These are phyloP conservation scores for Zygotorulaspora chibaensis DNA, from an alignment of 805 yeast genomes.

Conservation along the genomic window DNA sequence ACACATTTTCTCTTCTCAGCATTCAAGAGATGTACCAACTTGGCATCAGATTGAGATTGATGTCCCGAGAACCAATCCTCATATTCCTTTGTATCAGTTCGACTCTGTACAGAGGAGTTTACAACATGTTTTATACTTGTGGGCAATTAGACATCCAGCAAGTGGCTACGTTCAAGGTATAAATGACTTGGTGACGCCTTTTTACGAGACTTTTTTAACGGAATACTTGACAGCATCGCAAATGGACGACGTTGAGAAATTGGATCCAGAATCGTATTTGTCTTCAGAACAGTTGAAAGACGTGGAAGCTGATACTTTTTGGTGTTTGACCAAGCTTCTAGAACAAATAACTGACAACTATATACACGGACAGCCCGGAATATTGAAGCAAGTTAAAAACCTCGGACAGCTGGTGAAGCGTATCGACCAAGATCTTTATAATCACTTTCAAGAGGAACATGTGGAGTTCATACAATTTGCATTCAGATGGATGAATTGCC, in stretches of 20 bases:
- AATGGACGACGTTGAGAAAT: constrained; percentile 47
- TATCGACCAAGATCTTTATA: constrained; percentile 68
- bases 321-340: constrained; percentile 88
- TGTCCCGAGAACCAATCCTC: constrained; percentile 90
- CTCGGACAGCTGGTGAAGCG: constrained; percentile 71
- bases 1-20: constrained; percentile 50
- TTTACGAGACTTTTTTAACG: constrained; percentile 77
- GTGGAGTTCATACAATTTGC: constrained; percentile 95
- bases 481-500: constrained; percentile 98
- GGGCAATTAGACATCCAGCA: constrained; percentile 98
- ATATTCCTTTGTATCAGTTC: constrained; percentile 64
- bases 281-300: constrained; percentile 57
- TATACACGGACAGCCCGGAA: constrained; percentile 98
- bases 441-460: constrained; percentile 73
- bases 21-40: constrained; percentile 65
- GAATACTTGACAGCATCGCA: constrained; percentile 49
- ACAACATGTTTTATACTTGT: constrained; percentile 76
- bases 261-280: constrained; percentile 56
- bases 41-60: constrained; percentile 97
- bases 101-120: constrained; percentile 71
- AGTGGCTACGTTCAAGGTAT: constrained; percentile 98
- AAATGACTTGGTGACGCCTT: constrained; percentile 89
- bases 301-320: constrained; percentile 92
- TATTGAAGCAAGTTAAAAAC: constrained; percentile 82
- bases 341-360: constrained; percentile 97